These are phyloP conservation scores for Magnaporthiopsis incrustans DNA, from an alignment of 2,329 filamentous ascomycete genomes.

Conservation along the genomic window DNA sequence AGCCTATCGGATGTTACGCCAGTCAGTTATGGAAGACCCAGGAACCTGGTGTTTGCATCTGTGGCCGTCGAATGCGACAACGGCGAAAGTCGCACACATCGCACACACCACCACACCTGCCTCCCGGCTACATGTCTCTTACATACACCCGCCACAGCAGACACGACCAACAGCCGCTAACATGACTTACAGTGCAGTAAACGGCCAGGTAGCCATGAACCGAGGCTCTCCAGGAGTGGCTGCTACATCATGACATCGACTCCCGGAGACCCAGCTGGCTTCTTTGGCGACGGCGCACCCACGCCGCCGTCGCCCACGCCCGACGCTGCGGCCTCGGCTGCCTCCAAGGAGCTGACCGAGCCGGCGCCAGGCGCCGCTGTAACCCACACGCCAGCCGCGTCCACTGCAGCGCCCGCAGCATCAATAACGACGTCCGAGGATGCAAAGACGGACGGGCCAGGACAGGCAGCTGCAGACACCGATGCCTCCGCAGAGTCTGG, in stretches of 20 bases:
- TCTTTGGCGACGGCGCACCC: background rate
- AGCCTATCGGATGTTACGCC: background rate
- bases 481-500: background rate
- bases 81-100: background rate
- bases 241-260: background rate
- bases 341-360: no score
- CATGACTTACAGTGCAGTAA: background rate
- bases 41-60: background rate
- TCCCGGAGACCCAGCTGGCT: background rate
- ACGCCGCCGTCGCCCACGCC: no score
- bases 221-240: background rate
- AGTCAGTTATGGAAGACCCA: background rate
- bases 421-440: background rate
- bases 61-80: no score
- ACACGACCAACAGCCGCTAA: background rate
- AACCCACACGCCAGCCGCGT: background rate
- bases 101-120: no score
- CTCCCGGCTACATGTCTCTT: no score
- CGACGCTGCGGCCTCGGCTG: no score
- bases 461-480: no score
- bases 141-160: no score
- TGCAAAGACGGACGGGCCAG: background rate
- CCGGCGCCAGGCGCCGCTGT: background rate
- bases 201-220: background rate
- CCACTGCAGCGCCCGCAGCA: background rate